These are phyloP conservation scores for Xylariaceae sp. DNA, from an alignment of 2,329 filamentous ascomycete species.

Conservation along the genomic window DNA sequence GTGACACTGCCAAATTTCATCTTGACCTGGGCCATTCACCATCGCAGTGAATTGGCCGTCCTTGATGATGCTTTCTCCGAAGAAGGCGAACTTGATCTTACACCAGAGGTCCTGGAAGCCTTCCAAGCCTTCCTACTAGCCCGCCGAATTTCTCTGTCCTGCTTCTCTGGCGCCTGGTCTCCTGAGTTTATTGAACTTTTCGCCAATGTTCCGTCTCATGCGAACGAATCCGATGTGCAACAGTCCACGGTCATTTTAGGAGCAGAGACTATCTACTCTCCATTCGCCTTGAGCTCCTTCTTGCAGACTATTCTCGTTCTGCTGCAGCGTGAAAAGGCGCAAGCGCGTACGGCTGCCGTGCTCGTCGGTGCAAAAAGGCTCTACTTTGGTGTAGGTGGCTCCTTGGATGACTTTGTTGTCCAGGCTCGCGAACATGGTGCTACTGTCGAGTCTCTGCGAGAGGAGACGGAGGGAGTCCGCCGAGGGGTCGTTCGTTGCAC, in stretches of 20 bases:
- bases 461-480: slow-evolving; percentile 59
- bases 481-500: slow-evolving; percentile 55
- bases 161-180: slow-evolving; percentile 75
- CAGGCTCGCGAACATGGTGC: slow-evolving; percentile 47
- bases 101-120: slow-evolving; percentile 50
- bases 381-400: slow-evolving; percentile 82
- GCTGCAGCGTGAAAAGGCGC: slow-evolving; percentile 36
- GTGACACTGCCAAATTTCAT: slow-evolving; percentile 78
- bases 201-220: slow-evolving; percentile 15
- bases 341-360: slow-evolving; percentile 49
- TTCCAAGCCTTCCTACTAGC: slow-evolving; percentile 54
- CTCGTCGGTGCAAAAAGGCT: slow-evolving; percentile 73
- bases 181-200: slow-evolving; percentile 59
- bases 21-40: slow-evolving; percentile 60
- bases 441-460: slow-evolving; percentile 47
- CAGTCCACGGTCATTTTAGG: slow-evolving; percentile 57
- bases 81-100: slow-evolving; percentile 58
- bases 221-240: slow-evolving; percentile 26
- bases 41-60: slow-evolving; percentile 34
- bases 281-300: slow-evolving; percentile 65
- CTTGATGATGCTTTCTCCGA: slow-evolving; percentile 44
- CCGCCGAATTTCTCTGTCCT: slow-evolving; percentile 53
- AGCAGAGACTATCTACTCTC: slow-evolving; percentile 81
- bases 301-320: slow-evolving; percentile 59
- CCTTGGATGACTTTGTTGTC: slow-evolving; percentile 68